Evolutionary conservation across 805 yeast genomes (phyloP).

Genomic region (Starmerella kuoi): DNA sequence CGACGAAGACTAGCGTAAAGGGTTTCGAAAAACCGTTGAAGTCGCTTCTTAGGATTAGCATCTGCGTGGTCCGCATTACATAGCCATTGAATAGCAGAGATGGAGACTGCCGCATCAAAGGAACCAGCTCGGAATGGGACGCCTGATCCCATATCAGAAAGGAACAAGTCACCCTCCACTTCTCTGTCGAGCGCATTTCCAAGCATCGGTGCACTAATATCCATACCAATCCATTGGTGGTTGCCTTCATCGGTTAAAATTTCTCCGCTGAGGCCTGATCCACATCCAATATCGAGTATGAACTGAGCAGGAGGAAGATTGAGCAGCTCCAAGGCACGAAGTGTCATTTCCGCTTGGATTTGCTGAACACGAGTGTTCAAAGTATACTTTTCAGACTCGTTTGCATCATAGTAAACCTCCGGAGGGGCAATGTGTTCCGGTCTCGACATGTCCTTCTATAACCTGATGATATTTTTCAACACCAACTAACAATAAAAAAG

Average conservation of each 20-base stretch:
- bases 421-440: conserved; percentile 97
- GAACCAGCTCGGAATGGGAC: conserved; percentile 92
- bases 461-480: too few species aligned
- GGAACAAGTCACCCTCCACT: conserved; percentile 82
- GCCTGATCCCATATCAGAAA: conserved; percentile 89
- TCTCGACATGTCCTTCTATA: conserved; percentile 93
- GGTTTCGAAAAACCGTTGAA: conserved; percentile 73
- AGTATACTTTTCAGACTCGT: conserved; percentile 83
- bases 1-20: conserved; percentile 73
- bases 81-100: conserved; percentile 94
- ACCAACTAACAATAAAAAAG: too few species aligned
- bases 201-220: conserved; percentile 89
- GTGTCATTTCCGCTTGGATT: conserved; percentile 95
- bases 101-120: conserved; percentile 90
- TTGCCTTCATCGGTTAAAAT: conserved; percentile 78
- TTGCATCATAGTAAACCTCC: conserved; percentile 83
- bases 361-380: conserved; percentile 93
- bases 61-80: conserved; percentile 84
- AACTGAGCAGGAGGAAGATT: conserved; percentile 58
- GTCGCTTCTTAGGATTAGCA: conserved; percentile 73
- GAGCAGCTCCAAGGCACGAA: conserved; percentile 78
- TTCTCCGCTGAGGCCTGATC: conserved; percentile 92
- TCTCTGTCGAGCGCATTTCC: conserved; percentile 89
- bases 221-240: conserved; percentile 91
- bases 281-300: conserved; percentile 88